These are phyloP conservation scores for Barbarea vulgaris DNA, from an alignment of 345 rosid genomes.

Conservation along the genomic window DNA sequence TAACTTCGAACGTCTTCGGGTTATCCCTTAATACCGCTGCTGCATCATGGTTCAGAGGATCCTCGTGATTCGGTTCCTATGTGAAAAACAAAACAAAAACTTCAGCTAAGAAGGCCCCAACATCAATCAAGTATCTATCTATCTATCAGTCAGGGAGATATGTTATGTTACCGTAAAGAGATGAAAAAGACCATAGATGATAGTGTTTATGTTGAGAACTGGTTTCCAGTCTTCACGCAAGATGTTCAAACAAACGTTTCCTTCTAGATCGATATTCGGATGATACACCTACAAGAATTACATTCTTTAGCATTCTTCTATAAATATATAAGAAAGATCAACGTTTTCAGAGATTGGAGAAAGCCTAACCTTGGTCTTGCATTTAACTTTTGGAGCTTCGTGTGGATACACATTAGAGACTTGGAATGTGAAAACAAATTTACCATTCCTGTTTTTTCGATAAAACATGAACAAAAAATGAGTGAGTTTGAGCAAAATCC, in stretches of 20 bases:
- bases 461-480: not conserved
- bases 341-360: not conserved
- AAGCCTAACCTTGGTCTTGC: constrained; percentile 79
- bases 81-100: not conserved
- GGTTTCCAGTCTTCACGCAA: constrained; percentile 99
- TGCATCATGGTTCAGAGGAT: constrained; percentile 87
- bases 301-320: not conserved
- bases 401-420: constrained; percentile 81
- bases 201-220: constrained; percentile 88
- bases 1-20: constrained; percentile 58
- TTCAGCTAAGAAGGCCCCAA: not conserved
- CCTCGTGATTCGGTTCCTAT: constrained; percentile 84
- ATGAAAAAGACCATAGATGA: constrained; percentile 86
- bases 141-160: not conserved
- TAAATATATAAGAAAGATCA: not conserved
- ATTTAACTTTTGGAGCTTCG: constrained; percentile 86
- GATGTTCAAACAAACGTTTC: constrained; percentile 91
- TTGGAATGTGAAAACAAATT: constrained; percentile 73
- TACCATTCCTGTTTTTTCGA: constrained; percentile 56
- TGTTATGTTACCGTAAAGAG: constrained; percentile 73
- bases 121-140: not conserved
- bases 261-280: constrained; percentile 96
- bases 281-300: constrained; percentile 65
- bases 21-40: constrained; percentile 75
- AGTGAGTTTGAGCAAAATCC: not conserved